Evolutionary conservation across 306 rosid species (phyloP).

Genomic region (Citrullus mucosospermus): DNA sequence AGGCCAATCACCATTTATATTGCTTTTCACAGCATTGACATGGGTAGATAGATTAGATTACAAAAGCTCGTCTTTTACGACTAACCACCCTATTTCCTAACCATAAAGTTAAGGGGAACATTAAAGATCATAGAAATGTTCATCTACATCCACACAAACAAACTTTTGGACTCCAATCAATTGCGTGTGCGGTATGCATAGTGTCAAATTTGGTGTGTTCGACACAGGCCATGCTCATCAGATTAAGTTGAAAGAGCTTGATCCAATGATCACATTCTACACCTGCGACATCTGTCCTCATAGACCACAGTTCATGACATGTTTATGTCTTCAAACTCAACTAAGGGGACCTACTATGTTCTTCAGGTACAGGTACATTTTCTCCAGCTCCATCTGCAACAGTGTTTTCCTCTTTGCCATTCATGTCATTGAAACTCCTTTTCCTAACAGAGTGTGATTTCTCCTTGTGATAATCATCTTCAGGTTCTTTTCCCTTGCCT

Average conservation of each 20-base stretch:
- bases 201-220: not conserved
- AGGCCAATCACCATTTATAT: not conserved
- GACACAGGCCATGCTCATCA: not conserved
- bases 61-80: not conserved
- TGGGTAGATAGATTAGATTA: not conserved
- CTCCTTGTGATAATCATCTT: slow-evolving; percentile 23
- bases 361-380: slow-evolving; percentile 14
- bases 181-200: not conserved
- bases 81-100: not conserved
- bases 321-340: slow-evolving; percentile 10
- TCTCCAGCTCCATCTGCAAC: slow-evolving; percentile 12
- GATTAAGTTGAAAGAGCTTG: not conserved
- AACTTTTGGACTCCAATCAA: not conserved
- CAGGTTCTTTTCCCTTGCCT: slow-evolving; percentile 51
- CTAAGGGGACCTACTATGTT: slow-evolving; percentile 16
- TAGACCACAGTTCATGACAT: not conserved
- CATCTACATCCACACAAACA: not conserved
- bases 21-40: not conserved
- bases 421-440: slow-evolving; percentile 47
- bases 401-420: slow-evolving; percentile 34
- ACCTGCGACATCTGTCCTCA: not conserved
- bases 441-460: slow-evolving; percentile 45
- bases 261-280: not conserved
- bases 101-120: not conserved
- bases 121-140: not conserved